These are phyloP conservation scores for Odontarrhena argentea DNA, from an alignment of 345 rosid species.

Conservation along the genomic window DNA sequence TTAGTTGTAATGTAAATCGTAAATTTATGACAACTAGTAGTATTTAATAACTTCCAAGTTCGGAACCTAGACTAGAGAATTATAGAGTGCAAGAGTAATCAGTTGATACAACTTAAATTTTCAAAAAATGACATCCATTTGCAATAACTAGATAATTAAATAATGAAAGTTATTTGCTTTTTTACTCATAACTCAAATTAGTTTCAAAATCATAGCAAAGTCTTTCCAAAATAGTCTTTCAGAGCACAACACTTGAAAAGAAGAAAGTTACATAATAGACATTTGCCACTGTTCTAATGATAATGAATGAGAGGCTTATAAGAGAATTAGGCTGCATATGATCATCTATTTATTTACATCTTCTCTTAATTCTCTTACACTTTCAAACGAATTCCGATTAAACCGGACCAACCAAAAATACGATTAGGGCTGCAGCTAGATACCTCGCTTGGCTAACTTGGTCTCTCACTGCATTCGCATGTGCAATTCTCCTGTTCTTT, in stretches of 20 bases:
- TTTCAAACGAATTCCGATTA: slow-evolving; percentile 3
- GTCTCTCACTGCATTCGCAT: slow-evolving; percentile 57
- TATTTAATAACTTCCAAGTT: no score
- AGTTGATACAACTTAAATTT: no score
- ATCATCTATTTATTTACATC: slow-evolving; percentile 36
- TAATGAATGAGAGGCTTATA: slow-evolving; percentile 9
- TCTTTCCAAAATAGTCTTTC: neutral
- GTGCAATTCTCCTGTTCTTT: slow-evolving; percentile 71
- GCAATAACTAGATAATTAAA: no score
- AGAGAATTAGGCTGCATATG: slow-evolving; percentile 28
- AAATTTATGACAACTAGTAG: no score
- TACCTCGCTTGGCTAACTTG: slow-evolving; percentile 18
- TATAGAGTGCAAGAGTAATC: no score
- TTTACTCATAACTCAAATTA: neutral
- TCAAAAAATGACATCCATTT: no score
- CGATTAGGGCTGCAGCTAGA: slow-evolving; percentile 13
- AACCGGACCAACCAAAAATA: neutral
- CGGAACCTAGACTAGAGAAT: no score
- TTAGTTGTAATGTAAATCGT: no score
- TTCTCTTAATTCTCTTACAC: slow-evolving; percentile 28
- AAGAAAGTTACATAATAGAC: slow-evolving; percentile 15
- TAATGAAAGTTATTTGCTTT: neutral
- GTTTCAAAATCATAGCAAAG: neutral
- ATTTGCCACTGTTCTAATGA: slow-evolving; percentile 16
- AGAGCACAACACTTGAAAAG: slow-evolving; percentile 6